A percentile compares a stretch with the other conserved stretches of the same genome.
Conservation (phyloP, 352 stramenopile species). For the Globisporangium paddicum region DNA sequence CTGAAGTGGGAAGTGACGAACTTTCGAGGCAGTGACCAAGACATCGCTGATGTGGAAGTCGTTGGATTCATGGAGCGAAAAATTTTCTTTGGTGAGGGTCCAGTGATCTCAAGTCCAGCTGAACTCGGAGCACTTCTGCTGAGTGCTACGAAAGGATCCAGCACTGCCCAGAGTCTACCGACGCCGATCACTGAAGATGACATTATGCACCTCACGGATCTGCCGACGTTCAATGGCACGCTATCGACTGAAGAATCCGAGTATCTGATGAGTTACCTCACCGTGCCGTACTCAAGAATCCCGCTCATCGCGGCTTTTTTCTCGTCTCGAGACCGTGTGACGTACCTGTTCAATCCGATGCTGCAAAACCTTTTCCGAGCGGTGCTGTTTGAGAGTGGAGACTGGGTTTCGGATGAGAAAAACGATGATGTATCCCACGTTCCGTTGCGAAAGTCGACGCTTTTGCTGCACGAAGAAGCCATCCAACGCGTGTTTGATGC, state of each 20-base stretch:
- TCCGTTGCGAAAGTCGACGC: slow-evolving; percentile 75
- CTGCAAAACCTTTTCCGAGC: slow-evolving; percentile 83
- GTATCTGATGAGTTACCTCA: slow-evolving; percentile 98
- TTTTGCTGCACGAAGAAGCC: slow-evolving; percentile 77
- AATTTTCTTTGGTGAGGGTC: slow-evolving; percentile 84
- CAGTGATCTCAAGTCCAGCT: slow-evolving; percentile 74
- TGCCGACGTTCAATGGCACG: slow-evolving; percentile 96
- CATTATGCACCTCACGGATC: slow-evolving; percentile 95
- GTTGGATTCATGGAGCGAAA: slow-evolving; percentile 85
- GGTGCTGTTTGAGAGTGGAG: slow-evolving; percentile 87
- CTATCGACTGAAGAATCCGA: slow-evolving; percentile 96
- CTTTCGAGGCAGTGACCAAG: slow-evolving; percentile 83
- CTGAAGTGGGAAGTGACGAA: slow-evolving; percentile 88
- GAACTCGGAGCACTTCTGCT: slow-evolving; percentile 56
- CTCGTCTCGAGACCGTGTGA: slow-evolving; percentile 84
- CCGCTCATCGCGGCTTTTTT: slow-evolving; percentile 98
- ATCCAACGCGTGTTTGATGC: slow-evolving; percentile 72
- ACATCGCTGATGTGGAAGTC: slow-evolving; percentile 88
- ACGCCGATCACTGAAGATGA: slow-evolving; percentile 94
- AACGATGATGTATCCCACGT: slow-evolving; percentile 69
- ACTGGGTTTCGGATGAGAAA: slow-evolving; percentile 70
- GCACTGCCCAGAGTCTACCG: slow-evolving; percentile 18
- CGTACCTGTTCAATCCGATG: slow-evolving; percentile 83
- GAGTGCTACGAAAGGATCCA: slow-evolving; percentile 43
- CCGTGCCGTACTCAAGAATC: slow-evolving; percentile 97